phyloP scores from a whole-genome alignment of 345 rosid genomes.

The Sisymbrium altissimum region DNA sequence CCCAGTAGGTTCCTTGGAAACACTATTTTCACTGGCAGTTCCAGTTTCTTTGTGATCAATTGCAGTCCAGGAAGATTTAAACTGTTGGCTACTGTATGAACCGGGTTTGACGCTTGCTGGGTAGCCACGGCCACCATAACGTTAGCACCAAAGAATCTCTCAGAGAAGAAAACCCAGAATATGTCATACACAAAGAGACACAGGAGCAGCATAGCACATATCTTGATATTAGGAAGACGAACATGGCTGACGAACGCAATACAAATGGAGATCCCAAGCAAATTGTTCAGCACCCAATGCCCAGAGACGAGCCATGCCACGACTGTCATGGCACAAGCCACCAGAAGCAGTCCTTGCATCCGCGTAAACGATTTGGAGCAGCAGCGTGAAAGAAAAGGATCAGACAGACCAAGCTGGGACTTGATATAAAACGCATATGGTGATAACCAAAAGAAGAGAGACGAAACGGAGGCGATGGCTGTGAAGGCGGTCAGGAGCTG shows the following conservation, averaged over 20 bases:
- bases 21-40: constrained; percentile 90
- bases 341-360: constrained; percentile 56
- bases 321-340: constrained; percentile 53
- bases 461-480: constrained; percentile 82
- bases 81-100: constrained; percentile 89
- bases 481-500: constrained; percentile 88
- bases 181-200: constrained; percentile 93
- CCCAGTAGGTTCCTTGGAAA: constrained; percentile 83
- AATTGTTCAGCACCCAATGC: constrained; percentile 90
- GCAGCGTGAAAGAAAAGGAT: constrained; percentile 82
- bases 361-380: constrained; percentile 80
- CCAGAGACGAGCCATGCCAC: constrained; percentile 93
- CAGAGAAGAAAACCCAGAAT: constrained; percentile 99
- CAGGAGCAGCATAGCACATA: constrained; percentile 80
- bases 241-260: constrained; percentile 95
- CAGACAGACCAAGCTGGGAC: constrained; percentile 67
- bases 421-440: constrained; percentile 60
- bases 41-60: constrained; percentile 88
- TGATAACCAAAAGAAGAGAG: constrained; percentile 77
- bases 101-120: constrained; percentile 92
- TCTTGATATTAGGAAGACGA: constrained; percentile 90
- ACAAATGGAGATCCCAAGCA: constrained; percentile 92
- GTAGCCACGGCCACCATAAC: constrained; percentile 99
- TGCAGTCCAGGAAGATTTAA: constrained; percentile 95
- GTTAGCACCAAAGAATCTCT: constrained; percentile 95